Percentiles rank a stretch among this genome's conserved stretches.
Evolutionary conservation across 768 basidiomycete species (phyloP).

Genomic region (Zangia roseola): DNA sequence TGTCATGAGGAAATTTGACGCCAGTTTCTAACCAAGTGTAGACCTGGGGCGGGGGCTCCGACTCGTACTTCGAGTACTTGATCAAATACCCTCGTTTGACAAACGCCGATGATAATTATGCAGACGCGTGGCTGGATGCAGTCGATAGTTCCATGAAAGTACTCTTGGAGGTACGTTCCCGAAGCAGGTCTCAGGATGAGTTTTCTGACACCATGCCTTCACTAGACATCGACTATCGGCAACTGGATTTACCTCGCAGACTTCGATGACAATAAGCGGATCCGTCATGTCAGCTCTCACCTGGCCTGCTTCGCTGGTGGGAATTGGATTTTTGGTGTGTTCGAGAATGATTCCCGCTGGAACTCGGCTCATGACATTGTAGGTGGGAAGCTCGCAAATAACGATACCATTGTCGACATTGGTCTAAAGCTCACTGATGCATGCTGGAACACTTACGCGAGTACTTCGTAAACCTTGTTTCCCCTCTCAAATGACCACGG

Average conservation of each 20-base stretch:
- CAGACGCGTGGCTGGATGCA: conserved; percentile 66
- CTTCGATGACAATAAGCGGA: conserved; percentile 39
- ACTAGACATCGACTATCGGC: conserved; percentile 63
- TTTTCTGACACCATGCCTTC: neutral
- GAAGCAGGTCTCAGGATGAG: rapidly evolving
- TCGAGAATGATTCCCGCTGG: neutral
- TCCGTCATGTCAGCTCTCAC: conserved; percentile 69
- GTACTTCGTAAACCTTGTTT: conserved; percentile 50
- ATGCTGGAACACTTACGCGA: conserved; percentile 81
- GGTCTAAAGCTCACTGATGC: conserved; percentile 64
- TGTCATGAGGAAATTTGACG: neutral
- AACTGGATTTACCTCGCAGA: conserved; percentile 65
- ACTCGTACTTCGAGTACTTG: conserved; percentile 78
- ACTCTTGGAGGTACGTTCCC: conserved; percentile 49
- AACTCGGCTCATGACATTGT: conserved; percentile 2
- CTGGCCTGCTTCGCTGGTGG: conserved; percentile 74
- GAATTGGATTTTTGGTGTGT: conserved; percentile 69
- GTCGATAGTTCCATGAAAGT: conserved; percentile 68
- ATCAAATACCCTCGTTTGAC: conserved; percentile 69
- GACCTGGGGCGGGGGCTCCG: conserved; percentile 71
- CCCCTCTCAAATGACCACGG: neutral
- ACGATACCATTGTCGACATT: conserved; percentile 62
- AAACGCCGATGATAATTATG: conserved; percentile 58
- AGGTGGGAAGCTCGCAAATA: conserved; percentile 70
- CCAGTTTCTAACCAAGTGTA: conserved; percentile 20